Base-by-base conservation (phyloP, 805 yeast genomes). In the Candida succiphila region DNA sequence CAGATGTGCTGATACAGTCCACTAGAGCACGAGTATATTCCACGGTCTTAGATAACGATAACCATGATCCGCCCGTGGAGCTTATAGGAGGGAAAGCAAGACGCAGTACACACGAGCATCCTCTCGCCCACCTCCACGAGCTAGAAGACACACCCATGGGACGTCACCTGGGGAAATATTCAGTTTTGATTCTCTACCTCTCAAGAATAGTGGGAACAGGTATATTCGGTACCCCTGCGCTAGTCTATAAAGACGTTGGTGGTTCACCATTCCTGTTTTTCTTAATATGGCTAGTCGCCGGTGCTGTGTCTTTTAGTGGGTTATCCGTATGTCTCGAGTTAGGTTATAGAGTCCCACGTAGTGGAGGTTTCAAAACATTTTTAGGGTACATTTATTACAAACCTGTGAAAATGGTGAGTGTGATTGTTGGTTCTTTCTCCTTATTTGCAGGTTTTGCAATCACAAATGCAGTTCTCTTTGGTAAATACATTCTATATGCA, bases 181-280 rank as follows among this genome's bases (percentile, higher is more conserved):
- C 86, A 6, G 77, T 84, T 0, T 64, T 76, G 27, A 66, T 78
- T 29, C 55, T 79, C 37, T 76, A 78, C 44, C 65, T 82, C 6
- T 73, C 84, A 13, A 59, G 88, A 38, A 81, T 82, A 27, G 60
- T 82, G 10, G 92, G 94, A 0, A 77, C 87, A 0, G 92, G 92
- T 0, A 80, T 82, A 7, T 78, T 81, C 58, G 78, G 87, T 7
- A 72, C 78, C 1, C 79, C 88, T 0, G 69, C 82, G 15, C 70
- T 78, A 18, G 71, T 81, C 21, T 78, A 72, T 45, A 67, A 65
- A 29, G 80, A 78, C 42, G 72, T 75, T 44, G 88, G 88, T 18
- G 78, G 84, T 12, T 77, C 81, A 8, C 72, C 78, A 2, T 54
- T 65, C 16, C 45, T 78, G 23, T 82, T 78, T 49, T 67, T 79